Evolutionary conservation across 139 green algal genomes (phyloP), one percentile per base, ranked within the genome.

Genomic region (Coccomyxa sp.): DNA sequence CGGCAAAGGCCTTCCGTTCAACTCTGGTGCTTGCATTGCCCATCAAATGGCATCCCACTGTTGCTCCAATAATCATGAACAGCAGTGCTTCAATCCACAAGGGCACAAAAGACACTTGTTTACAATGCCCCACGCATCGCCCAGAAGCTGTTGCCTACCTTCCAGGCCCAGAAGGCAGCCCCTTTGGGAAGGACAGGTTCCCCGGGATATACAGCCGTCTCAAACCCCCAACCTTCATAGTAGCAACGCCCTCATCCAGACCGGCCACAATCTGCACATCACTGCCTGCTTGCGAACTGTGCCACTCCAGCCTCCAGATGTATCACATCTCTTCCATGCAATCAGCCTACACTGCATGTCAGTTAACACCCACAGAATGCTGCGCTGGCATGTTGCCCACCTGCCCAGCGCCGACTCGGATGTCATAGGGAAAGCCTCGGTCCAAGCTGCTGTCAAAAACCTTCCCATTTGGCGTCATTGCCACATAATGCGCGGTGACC

Each of bases 181-280:
- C 79, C 83, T 86, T 86, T 31, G 83, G 83, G 58, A 83, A 86
- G 28, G 78, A 45, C 12, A 86, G 67, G 27, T 86, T 81, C 18
- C 83, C 96, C 13, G 96, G 96, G 76, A 99, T 96, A 86, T 98
- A 99, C 27, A 99, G 83, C 10, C 96, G 90, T 17, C 96, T 84
- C 18, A 98, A 45, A 66, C 95, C 94, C 11, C 96, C 96, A 0
- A 91, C 79, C 67, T 93, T 91, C 96, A 99, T 99, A 28, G 82
- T 91, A 30, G 87, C 81, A 78, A 99, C 79, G 16, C 94, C 96
- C 83, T 99, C 96, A 77, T 99, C 96, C 75, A 99, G 88, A 11
- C 96, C 94, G 10, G 88, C 59, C 21, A 96, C 89, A 15, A 96
- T 85, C 85, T 92, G 79, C 67, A 38, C 16, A 58, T 30, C 75